A percentile compares a stretch with the other conserved stretches of the same genome.
phyloP scores from a whole-genome alignment of 2,329 filamentous ascomycete species.

The Claviceps sp. region DNA sequence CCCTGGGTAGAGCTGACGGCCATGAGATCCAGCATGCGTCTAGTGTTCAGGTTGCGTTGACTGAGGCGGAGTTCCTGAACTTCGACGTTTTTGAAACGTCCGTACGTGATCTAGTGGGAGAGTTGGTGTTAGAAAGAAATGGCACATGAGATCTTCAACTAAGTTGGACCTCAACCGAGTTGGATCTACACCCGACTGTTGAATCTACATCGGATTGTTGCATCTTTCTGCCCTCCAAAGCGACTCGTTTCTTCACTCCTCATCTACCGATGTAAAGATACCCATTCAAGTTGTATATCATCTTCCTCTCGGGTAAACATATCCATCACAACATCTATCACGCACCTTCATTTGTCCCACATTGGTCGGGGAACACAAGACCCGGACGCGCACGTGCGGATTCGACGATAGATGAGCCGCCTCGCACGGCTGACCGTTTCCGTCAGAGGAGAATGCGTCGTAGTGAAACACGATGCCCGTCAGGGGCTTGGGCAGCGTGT shows the following conservation, averaged over 20 bases:
- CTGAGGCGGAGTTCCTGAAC: slow-evolving; percentile 39
- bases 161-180: too few relatives aligned
- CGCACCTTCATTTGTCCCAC: slow-evolving; percentile 23
- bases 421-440: slow-evolving; percentile 40
- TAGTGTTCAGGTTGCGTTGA: slow-evolving; percentile 39
- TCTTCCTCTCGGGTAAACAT: too few relatives aligned
- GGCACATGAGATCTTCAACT: too few relatives aligned
- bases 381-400: slow-evolving; percentile 30
- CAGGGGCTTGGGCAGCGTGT: slow-evolving; percentile 35
- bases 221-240: too few relatives aligned
- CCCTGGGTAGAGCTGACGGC: slow-evolving; percentile 27
- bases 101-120: neutral
- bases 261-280: too few relatives aligned
- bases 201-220: too few relatives aligned
- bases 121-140: neutral
- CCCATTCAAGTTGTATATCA: too few relatives aligned
- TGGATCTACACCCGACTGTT: too few relatives aligned
- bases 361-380: slow-evolving; percentile 43
- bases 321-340: neutral
- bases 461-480: slow-evolving; percentile 54
- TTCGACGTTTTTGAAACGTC: slow-evolving; percentile 25
- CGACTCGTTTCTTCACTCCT: too few relatives aligned
- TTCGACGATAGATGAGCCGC: slow-evolving; percentile 40
- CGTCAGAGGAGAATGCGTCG: slow-evolving; percentile 38
- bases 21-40: slow-evolving; percentile 48